Percentiles rank a stretch among this genome's conserved stretches.
Conservation (phyloP, 495 filamentous ascomycete species). For the Hyaloscypha finlandica region DNA sequence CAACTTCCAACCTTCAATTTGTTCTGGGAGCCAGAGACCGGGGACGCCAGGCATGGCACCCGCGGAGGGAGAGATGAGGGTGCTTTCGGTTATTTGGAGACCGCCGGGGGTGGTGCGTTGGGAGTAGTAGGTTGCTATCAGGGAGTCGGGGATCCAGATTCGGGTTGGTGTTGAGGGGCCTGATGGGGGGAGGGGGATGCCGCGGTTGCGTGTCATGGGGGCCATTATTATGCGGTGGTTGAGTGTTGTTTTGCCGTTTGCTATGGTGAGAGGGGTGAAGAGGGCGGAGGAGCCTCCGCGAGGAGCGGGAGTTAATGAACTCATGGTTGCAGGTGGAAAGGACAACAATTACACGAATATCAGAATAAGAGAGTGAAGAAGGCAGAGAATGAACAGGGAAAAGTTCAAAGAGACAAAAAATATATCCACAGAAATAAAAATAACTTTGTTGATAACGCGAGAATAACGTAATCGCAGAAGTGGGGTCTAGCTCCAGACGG, state of each 20-base stretch:
- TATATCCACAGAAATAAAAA: background rate
- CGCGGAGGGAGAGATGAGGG: slow-evolving; percentile 48
- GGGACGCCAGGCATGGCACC: slow-evolving; percentile 50
- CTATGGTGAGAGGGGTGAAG: slow-evolving; percentile 55
- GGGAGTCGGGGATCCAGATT: slow-evolving; percentile 6
- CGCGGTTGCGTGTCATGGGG: slow-evolving; percentile 55
- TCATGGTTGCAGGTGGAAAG: background rate
- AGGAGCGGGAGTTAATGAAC: background rate
- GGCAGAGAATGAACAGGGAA: background rate
- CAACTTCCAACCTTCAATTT: slow-evolving; percentile 48
- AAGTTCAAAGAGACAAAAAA: background rate
- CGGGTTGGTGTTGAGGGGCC: background rate
- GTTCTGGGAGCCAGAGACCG: slow-evolving; percentile 48
- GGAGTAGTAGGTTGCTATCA: slow-evolving; percentile 49
- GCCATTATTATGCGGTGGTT: slow-evolving; percentile 56
- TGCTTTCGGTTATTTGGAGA: slow-evolving; percentile 54
- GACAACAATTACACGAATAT: background rate
- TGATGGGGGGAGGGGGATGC: slow-evolving; percentile 18
- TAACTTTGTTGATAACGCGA: too few relatives aligned
- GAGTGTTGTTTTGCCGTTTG: slow-evolving; percentile 45
- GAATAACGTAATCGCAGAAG: too few relatives aligned
- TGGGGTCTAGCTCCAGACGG: too few relatives aligned
- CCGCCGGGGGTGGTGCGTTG: slow-evolving; percentile 55
- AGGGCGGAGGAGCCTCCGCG: slow-evolving; percentile 33
- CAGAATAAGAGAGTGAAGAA: background rate